Evolutionary conservation across 2,329 filamentous ascomycete genomes (phyloP).

Genomic region (Rachicladosporium sp.): DNA sequence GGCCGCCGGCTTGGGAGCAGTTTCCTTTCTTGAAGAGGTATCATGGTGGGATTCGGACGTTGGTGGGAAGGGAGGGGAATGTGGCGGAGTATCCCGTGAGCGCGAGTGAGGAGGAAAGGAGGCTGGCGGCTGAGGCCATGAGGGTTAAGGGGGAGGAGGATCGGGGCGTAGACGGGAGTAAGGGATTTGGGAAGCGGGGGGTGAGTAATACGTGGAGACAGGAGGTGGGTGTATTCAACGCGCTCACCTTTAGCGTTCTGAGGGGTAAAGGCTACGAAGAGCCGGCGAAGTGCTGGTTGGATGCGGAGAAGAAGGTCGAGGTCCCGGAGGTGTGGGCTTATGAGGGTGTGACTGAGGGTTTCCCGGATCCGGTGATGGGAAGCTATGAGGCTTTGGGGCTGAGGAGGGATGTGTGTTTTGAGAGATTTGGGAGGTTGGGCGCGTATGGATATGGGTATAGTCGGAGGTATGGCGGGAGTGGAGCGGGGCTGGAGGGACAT

Average conservation of each 20-base stretch:
- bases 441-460: slow-evolving; percentile 88
- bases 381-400: slow-evolving; percentile 72
- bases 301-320: slow-evolving; percentile 50
- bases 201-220: background rate
- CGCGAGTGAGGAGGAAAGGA: slow-evolving; percentile 44
- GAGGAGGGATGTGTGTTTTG: slow-evolving; percentile 80
- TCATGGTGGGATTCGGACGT: slow-evolving; percentile 69
- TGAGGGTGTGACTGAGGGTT: slow-evolving; percentile 66
- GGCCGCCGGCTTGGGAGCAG: slow-evolving; percentile 67
- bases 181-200: slow-evolving; percentile 20
- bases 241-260: too few relatives aligned
- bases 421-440: slow-evolving; percentile 75
- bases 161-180: slow-evolving; percentile 22
- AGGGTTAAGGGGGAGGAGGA: slow-evolving; percentile 26
- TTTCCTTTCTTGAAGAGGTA: slow-evolving; percentile 81
- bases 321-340: slow-evolving; percentile 63
- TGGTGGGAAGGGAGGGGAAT: slow-evolving; percentile 56
- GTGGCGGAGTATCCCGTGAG: slow-evolving; percentile 67
- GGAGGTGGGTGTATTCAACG: too few relatives aligned
- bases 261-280: slow-evolving; percentile 37
- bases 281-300: slow-evolving; percentile 67
- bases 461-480: slow-evolving; percentile 62
- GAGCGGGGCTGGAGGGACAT: slow-evolving; percentile 76
- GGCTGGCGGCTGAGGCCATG: slow-evolving; percentile 21
- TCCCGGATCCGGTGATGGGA: slow-evolving; percentile 75